These are phyloP conservation scores for Trapa incisa DNA, from an alignment of 345 rosid genomes.

Conservation along the genomic window DNA sequence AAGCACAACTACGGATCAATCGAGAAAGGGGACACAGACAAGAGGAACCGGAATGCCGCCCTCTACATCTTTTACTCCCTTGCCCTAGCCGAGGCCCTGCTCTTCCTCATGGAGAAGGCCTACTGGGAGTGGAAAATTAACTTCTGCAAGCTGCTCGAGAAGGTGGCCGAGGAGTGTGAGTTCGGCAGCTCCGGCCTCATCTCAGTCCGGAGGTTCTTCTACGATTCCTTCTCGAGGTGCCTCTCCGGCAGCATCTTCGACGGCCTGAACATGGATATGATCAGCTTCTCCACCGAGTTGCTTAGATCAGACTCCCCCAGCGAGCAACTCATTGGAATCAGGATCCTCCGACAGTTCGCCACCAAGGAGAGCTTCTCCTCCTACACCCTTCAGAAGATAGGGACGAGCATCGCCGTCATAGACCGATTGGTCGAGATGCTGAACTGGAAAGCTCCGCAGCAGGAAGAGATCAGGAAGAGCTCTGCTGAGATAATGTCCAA, in stretches of 20 bases:
- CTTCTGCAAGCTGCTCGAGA: conserved; percentile 45
- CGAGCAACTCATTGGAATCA: conserved; percentile 72
- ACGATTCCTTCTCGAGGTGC: conserved; percentile 74
- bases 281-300: conserved; percentile 59
- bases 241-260: conserved; percentile 78
- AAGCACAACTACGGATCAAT: conserved; percentile 61
- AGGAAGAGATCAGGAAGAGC: conserved; percentile 66
- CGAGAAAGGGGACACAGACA: conserved; percentile 57
- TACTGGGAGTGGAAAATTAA: conserved; percentile 60
- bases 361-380: conserved; percentile 33
- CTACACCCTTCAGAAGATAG: conserved; percentile 79
- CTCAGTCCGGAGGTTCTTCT: conserved; percentile 63
- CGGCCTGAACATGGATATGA: conserved; percentile 82
- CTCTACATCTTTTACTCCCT: conserved; percentile 62
- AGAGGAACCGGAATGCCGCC: conserved; percentile 55
- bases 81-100: conserved; percentile 70
- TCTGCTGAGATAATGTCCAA: conserved; percentile 67
- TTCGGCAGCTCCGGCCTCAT: conserved; percentile 51
- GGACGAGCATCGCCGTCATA: conserved; percentile 41
- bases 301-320: conserved; percentile 57
- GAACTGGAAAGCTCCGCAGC: conserved; percentile 80
- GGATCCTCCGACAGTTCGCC: conserved; percentile 51
- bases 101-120: conserved; percentile 79
- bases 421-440: conserved; percentile 79
- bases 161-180: conserved; percentile 58